These are phyloP conservation scores for Fraxinus floribunda DNA, from an alignment of 305 asterid species.

Conservation along the genomic window DNA sequence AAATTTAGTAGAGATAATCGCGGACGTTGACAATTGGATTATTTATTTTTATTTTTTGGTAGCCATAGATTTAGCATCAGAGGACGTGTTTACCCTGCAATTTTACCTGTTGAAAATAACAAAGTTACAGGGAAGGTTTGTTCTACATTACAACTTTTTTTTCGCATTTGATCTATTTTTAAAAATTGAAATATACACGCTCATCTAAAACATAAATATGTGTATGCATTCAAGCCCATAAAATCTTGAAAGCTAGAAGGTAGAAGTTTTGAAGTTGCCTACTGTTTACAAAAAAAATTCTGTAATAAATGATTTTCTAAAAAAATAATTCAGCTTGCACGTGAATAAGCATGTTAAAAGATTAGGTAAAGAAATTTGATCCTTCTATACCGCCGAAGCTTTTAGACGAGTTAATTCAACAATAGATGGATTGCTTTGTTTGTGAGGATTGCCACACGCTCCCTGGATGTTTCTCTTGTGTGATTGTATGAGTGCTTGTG, in stretches of 20 bases:
- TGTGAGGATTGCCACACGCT: background rate
- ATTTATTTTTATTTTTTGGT: constrained; percentile 20
- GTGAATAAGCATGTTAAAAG: background rate
- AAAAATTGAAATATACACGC: background rate
- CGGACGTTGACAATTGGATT: background rate
- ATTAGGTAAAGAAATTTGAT: background rate
- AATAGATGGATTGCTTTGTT: background rate
- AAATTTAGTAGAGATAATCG: background rate
- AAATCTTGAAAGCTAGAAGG: background rate
- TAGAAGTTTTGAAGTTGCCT: background rate
- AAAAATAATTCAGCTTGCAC: background rate
- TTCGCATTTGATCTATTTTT: background rate
- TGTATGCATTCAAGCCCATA: background rate
- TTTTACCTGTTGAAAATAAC: constrained; percentile 57
- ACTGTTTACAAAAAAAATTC: background rate
- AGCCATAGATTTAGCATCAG: constrained; percentile 92
- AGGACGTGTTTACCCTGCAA: constrained; percentile 91
- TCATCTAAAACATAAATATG: background rate
- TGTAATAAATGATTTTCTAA: background rate
- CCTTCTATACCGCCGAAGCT: background rate
- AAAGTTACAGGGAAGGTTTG: constrained; percentile 76
- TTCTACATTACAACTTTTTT: constrained; percentile 10
- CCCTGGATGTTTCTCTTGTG: background rate
- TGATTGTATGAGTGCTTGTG: background rate
- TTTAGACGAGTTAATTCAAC: background rate